Base-by-base conservation (phyloP, 2,329 filamentous ascomycete genomes). In the Chrysosporium keratinophilum region DNA sequence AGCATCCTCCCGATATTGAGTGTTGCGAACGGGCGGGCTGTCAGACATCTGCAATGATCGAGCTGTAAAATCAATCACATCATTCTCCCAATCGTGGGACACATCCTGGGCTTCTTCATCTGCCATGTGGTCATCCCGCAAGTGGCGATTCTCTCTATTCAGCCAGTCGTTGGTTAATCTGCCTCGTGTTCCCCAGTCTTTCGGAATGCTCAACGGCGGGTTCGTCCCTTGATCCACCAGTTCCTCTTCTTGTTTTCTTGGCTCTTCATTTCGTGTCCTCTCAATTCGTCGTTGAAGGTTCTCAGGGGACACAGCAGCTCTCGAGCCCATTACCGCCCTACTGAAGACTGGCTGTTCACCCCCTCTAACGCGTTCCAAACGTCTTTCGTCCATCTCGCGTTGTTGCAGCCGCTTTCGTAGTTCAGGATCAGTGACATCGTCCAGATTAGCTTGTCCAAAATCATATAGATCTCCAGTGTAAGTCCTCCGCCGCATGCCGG, bases 281-380 rank as follows among this genome's bases (percentile, higher is more conserved):
- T 65, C 61, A 11, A 69, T 64, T 11, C 66, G 66, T 45, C 70
- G 63, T 52, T 67, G 67, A 42, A 72, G 57, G 50, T 69, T 66
- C 14, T 71, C 69, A 33, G 68, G 65, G 0, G 68, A 68, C 44
- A 70, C 57, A 5, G 60, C 58, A 15, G 60, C 56, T 49, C 58
- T 63, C 3, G 54, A 56, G 3, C 66, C 67, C n/a, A 62, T 62
- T 37, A 63, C 67, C 28, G 67, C 68, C 57, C 65, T 71, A 49
- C 70, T 68, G 55, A 74, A 67, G 19, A 72, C 65, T 1, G 71
- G 70, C 1, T 68, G 69, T 20, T 65, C 65, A 57, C 62, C 68
- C 31, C 64, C 60, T 6, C 69, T 71, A 17, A 66, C 70, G 20
- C 67, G 65, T 58, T 63, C 64, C 28, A 74, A 60, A 34, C 71